These are phyloP conservation scores for Tuber brumale DNA, from an alignment of 495 filamentous ascomycete species.

Conservation along the genomic window DNA sequence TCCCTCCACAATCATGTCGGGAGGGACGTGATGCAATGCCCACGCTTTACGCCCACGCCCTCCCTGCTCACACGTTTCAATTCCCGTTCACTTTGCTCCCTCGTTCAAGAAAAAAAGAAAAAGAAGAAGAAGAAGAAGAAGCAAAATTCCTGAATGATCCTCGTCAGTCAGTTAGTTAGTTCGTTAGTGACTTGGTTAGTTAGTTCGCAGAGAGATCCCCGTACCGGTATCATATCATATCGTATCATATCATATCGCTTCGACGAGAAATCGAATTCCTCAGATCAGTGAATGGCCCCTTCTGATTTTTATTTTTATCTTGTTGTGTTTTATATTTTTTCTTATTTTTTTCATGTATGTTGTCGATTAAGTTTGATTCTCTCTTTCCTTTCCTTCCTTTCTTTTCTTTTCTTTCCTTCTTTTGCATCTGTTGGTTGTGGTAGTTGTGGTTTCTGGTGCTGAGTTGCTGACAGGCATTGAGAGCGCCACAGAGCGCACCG, in stretches of 20 bases:
- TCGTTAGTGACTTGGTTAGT: not conserved
- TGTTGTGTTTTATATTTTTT: slow-evolving; percentile 1
- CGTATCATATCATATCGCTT: slow-evolving; percentile 4
- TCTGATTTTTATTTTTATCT: not conserved
- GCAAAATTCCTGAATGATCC: not conserved
- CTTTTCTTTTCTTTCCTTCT: not conserved
- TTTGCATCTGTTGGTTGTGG: not conserved
- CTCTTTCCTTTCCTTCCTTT: not conserved
- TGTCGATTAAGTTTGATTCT: not conserved
- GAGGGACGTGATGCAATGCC: slow-evolving; percentile 4
- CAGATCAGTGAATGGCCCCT: not conserved
- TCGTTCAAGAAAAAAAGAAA: not conserved
- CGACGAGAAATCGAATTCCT: not conserved
- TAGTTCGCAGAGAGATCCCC: not conserved
- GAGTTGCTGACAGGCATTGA: slow-evolving; percentile 2
- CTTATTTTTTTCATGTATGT: not conserved
- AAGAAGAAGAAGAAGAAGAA: not conserved
- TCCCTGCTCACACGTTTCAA: not conserved
- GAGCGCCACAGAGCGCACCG: slow-evolving; percentile 1
- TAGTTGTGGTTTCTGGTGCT: slow-evolving; percentile 3
- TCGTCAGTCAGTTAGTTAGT: not conserved
- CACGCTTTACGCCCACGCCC: not conserved
- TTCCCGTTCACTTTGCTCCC: not conserved
- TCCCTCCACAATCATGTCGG: not conserved
- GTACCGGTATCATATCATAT: not conserved